A percentile compares a stretch with the other conserved stretches of the same genome.
Conservation (phyloP, 768 basidiomycete species). For the Xerocomellus amylosporus region DNA sequence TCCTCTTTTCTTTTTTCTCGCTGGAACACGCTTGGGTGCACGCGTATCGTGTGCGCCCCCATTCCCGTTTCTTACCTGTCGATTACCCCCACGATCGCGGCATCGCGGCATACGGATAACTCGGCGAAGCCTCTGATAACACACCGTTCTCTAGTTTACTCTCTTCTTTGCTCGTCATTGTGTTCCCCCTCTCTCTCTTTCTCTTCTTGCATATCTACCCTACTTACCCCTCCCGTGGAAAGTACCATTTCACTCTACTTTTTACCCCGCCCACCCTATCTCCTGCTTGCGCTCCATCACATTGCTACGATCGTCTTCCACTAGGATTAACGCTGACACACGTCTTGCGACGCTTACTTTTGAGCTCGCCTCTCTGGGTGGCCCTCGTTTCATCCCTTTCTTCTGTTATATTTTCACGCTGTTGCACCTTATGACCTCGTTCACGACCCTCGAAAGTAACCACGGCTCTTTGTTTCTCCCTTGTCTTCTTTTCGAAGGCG, state of each 20-base stretch:
- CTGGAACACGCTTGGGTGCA: background rate
- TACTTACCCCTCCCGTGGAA: constrained; percentile 12
- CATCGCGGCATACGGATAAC: background rate
- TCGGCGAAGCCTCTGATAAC: background rate
- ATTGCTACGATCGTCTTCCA: constrained; percentile 4
- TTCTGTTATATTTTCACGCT: background rate
- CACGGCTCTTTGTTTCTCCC: background rate
- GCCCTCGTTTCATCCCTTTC: background rate
- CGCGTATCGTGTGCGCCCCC: background rate
- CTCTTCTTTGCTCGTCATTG: constrained; percentile 3
- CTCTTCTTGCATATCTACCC: constrained; percentile 10
- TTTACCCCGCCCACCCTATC: constrained; percentile 2
- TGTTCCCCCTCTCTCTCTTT: background rate
- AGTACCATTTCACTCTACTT: constrained; percentile 1
- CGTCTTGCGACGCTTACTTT: background rate
- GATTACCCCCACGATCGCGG: background rate
- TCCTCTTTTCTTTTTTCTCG: background rate
- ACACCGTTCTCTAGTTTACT: background rate
- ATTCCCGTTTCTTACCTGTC: background rate
- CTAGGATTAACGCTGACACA: constrained; percentile 8
- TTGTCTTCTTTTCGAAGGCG: background rate
- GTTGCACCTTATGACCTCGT: constrained; percentile 6
- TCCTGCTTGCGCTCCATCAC: background rate
- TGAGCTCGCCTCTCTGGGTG: background rate
- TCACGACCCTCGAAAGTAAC: constrained; percentile 11